Evolutionary conservation across 2,329 filamentous ascomycete species (phyloP), one percentile per base, ranked within the genome.

Genomic region (Microthyrium microscopicum): DNA sequence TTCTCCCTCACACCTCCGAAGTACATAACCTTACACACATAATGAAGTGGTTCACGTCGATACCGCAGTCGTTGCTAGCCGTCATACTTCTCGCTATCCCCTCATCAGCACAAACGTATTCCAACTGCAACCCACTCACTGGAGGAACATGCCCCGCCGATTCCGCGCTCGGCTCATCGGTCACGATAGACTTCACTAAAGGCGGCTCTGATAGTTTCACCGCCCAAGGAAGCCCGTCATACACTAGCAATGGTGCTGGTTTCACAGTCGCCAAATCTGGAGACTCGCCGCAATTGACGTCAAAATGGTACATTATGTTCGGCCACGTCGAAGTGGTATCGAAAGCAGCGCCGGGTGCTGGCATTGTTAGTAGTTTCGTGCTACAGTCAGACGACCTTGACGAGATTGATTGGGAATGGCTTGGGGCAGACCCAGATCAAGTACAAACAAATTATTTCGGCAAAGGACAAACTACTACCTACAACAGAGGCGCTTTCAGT

Each of bases 301-400:
- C 84, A 40, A 72, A 89, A 47, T 95, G 92, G 70, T 95, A 94
- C 65, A 93, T 98, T 61, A 95, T 98, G 89, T 98, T 94, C 53
- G 89, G 89, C 44, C 79, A 77, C 41, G 80, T 94, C 49, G 79
- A 92, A 43, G 71, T 85, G 44, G 76, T 72, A 20, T 68, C 94
- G 62, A 85, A 87, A 57, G 74, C 82, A 18, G 84, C 89, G 7
- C 77, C 84, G 1, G 89, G 89, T 5, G 74, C 71, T 7, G 89
- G 89, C 39, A 94, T 98, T 46, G 85, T 98, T 42, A 93, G 82
- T 54, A 89, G 83, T 29, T 68, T 89, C 9, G 83, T 98, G 6
- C 62, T 98, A 42, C 77, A 92, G 57, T 94, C 85, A 11, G 87
- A 95, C 53, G 70, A 72, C 47, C 68, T 94, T 28, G 89, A 98